Evolutionary conservation across 1,284 basidiomycete genomes (phyloP).

Genomic region (Cystobasidium slooffiae): DNA sequence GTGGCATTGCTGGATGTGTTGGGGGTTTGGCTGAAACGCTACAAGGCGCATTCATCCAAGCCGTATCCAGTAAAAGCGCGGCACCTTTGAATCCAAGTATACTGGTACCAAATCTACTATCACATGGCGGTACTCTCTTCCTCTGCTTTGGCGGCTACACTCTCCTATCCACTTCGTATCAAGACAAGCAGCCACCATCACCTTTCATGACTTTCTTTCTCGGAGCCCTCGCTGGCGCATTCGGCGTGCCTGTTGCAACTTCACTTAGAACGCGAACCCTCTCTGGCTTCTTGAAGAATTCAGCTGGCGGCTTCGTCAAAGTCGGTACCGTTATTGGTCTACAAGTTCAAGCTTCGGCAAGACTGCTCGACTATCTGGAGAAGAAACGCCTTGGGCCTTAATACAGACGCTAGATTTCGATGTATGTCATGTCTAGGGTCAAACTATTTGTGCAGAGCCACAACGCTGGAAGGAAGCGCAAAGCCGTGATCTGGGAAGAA

Average conservation of each 20-base stretch:
- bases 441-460: too few relatives aligned
- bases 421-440: too few relatives aligned
- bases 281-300: neutral
- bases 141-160: constrained; percentile 40
- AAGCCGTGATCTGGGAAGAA: too few relatives aligned
- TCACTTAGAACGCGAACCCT: neutral
- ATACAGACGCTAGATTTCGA: neutral
- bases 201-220: constrained; percentile 23
- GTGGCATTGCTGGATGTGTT: constrained; percentile 23
- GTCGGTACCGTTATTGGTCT: constrained; percentile 37
- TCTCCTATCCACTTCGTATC: constrained; percentile 18
- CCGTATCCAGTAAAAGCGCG: neutral
- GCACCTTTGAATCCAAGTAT: neutral
- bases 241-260: constrained; percentile 24
- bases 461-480: too few relatives aligned
- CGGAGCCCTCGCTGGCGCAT: constrained; percentile 19
- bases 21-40: constrained; percentile 33
- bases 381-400: neutral
- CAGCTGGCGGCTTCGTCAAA: constrained; percentile 29
- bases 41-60: constrained; percentile 8
- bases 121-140: constrained; percentile 34
- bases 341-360: constrained; percentile 23
- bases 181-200: constrained; percentile 17
- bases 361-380: constrained; percentile 28
- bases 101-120: constrained; percentile 12